phyloP scores from a whole-genome alignment of 1,284 basidiomycete species.

The Pseudozyma flocculosa region DNA sequence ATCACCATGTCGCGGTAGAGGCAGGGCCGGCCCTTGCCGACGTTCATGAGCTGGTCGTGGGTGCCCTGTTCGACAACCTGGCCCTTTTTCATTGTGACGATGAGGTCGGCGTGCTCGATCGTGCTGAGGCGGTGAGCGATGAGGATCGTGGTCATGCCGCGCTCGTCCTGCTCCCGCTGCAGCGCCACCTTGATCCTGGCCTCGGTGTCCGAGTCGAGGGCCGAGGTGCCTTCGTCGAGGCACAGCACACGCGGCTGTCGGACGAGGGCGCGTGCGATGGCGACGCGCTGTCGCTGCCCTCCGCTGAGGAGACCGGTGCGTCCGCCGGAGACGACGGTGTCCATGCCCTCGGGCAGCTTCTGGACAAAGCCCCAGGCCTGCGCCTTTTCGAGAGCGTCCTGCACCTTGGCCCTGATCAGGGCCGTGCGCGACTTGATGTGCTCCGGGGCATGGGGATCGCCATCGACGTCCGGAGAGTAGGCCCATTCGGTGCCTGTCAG shows the following conservation, averaged over 20 bases:
- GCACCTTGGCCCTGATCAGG: slow-evolving; percentile 52
- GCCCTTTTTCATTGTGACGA: slow-evolving; percentile 49
- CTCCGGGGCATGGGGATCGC: slow-evolving; percentile 8
- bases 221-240: slow-evolving; percentile 55
- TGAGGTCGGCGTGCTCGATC: slow-evolving; percentile 52
- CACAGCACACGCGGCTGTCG: slow-evolving; percentile 48
- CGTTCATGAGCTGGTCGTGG: slow-evolving; percentile 43
- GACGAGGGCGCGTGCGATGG: slow-evolving; percentile 54
- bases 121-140: slow-evolving; percentile 57
- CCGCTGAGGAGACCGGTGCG: slow-evolving; percentile 55
- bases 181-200: slow-evolving; percentile 47
- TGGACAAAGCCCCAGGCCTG: slow-evolving; percentile 60
- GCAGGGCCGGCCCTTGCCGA: slow-evolving; percentile 8
- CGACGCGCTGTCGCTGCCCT: slow-evolving; percentile 54
- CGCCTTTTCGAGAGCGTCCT: slow-evolving; percentile 54
- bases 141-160: slow-evolving; percentile 53
- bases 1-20: slow-evolving; percentile 50
- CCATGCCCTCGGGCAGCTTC: slow-evolving; percentile 57
- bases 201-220: slow-evolving; percentile 53
- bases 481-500: slow-evolving; percentile 41
- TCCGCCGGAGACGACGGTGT: slow-evolving; percentile 58
- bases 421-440: slow-evolving; percentile 18
- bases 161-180: slow-evolving; percentile 44
- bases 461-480: slow-evolving; percentile 31
- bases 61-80: slow-evolving; percentile 48